Percentiles rank a stretch among this genome's conserved stretches.
These are phyloP conservation scores for Metarhizium brunneum DNA, from an alignment of 2,329 filamentous ascomycete species.

Conservation along the genomic window DNA sequence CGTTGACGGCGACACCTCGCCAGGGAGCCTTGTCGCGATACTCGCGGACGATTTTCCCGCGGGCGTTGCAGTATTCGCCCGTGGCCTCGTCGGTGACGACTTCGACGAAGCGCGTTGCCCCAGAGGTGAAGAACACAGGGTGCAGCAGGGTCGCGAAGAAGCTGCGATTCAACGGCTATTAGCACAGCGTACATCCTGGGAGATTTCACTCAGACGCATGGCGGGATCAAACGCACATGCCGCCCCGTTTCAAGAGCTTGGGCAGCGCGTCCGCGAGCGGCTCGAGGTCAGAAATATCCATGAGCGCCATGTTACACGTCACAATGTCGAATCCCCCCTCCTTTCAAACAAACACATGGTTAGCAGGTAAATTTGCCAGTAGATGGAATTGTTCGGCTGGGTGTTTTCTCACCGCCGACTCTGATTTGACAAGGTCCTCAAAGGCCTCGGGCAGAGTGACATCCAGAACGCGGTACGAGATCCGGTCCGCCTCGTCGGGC, in stretches of 20 bases:
- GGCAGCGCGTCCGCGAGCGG: constrained; percentile 31
- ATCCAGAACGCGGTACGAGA: constrained; percentile 26
- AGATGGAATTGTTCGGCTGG: too few relatives aligned
- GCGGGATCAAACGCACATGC: constrained; percentile 26
- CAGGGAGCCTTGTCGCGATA: constrained; percentile 33
- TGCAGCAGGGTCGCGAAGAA: constrained; percentile 39
- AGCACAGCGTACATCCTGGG: too few relatives aligned
- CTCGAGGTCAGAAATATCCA: constrained; percentile 34
- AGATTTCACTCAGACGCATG: too few relatives aligned
- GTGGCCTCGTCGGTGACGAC: constrained; percentile 25
- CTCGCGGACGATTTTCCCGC: constrained; percentile 27
- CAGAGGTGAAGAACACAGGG: constrained; percentile 39
- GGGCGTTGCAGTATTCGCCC: constrained; percentile 23
- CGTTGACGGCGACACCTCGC: constrained; percentile 25
- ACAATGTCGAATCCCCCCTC: constrained; percentile 30
- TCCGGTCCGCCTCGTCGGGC: constrained; percentile 9
- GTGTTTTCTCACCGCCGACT: constrained; percentile 5
- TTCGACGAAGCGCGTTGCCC: constrained; percentile 28
- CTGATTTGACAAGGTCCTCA: constrained; percentile 15
- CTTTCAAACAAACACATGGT: constrained; percentile 8
- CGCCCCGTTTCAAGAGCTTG: constrained; percentile 28
- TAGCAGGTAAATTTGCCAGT: too few relatives aligned
- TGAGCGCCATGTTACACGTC: constrained; percentile 39
- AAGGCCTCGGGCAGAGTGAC: constrained; percentile 26
- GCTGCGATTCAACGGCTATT: constrained; percentile 12